Percentiles rank a stretch among this genome's conserved stretches.
Conservation (phyloP, 306 rosid genomes). For the Fragaria iinumae region DNA sequence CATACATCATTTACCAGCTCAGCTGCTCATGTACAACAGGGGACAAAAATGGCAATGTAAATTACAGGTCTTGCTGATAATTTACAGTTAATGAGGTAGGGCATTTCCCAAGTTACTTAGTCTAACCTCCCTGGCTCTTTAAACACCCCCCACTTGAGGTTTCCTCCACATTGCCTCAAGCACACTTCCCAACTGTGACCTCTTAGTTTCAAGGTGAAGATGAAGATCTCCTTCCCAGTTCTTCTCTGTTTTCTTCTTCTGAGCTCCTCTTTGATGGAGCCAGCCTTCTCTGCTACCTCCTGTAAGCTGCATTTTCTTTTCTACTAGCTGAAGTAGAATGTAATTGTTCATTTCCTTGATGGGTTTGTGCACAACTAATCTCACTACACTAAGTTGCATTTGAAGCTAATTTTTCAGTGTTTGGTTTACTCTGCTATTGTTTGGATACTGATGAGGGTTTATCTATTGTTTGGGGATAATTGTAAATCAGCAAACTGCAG, state of each 20-base stretch:
- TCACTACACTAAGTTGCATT: neutral
- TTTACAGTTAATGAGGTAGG: constrained; percentile 2
- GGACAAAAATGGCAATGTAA: neutral
- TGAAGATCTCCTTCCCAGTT: constrained; percentile 42
- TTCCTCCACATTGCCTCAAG: constrained; percentile 12
- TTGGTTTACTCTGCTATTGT: neutral
- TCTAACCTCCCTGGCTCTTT: neutral
- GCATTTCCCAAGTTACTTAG: neutral
- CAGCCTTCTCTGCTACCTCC: constrained; percentile 34
- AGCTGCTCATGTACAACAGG: neutral
- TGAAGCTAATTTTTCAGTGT: neutral
- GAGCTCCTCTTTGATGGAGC: constrained; percentile 39
- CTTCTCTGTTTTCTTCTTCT: constrained; percentile 50
- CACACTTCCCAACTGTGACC: neutral
- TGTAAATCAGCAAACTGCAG: constrained; percentile 33
- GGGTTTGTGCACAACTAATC: neutral
- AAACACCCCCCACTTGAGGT: constrained; percentile 7
- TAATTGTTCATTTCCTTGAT: neutral
- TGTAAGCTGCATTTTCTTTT: constrained; percentile 27
- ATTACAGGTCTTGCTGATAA: neutral
- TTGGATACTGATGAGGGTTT: neutral
- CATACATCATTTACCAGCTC: neutral
- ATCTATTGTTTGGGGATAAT: neutral
- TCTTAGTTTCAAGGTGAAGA: constrained; percentile 11
- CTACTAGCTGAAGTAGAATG: neutral